phyloP scores from a whole-genome alignment of 768 basidiomycete species.

The Suillus subaureus region DNA sequence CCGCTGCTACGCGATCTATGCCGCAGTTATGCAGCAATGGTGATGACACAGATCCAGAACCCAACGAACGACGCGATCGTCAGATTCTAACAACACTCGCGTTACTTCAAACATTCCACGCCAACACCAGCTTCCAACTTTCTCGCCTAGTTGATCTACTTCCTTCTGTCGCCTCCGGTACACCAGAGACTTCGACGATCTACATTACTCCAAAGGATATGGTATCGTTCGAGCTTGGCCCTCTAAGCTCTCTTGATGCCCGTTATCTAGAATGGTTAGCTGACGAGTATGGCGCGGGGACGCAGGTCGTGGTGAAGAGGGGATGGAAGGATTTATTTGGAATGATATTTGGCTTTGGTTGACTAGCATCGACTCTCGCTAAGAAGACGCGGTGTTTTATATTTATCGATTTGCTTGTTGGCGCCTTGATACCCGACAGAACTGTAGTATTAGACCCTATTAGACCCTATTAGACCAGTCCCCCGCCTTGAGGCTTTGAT shows the following conservation, averaged over 20 bases:
- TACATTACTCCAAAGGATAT: constrained; percentile 66
- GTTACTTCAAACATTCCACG: constrained; percentile 68
- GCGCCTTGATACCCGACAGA: neutral
- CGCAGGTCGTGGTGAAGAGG: constrained; percentile 40
- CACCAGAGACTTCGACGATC: constrained; percentile 30
- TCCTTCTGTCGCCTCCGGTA: constrained; percentile 12
- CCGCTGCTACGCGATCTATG: constrained; percentile 21
- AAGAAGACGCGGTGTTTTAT: constrained; percentile 2
- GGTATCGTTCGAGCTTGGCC: constrained; percentile 69
- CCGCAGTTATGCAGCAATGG: constrained; percentile 32
- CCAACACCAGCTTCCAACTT: constrained; percentile 61
- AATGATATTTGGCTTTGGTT: constrained; percentile 45
- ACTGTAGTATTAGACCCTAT: neutral
- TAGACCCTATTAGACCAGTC: neutral
- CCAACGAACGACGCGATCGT: constrained; percentile 35
- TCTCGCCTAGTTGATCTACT: constrained; percentile 41
- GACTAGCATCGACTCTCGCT: constrained; percentile 8
- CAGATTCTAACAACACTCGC: constrained; percentile 52
- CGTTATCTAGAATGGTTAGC: constrained; percentile 78
- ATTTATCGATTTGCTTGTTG: neutral
- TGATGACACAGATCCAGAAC: constrained; percentile 15
- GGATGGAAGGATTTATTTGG: constrained; percentile 52
- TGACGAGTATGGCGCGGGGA: constrained; percentile 59
- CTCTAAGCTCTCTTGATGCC: constrained; percentile 71
- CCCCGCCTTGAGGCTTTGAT: neutral